Percentiles rank a stretch among this genome's conserved stretches.
Conservation (phyloP, 441 rosid genomes). For the Cnidoscolus chayamansa region DNA sequence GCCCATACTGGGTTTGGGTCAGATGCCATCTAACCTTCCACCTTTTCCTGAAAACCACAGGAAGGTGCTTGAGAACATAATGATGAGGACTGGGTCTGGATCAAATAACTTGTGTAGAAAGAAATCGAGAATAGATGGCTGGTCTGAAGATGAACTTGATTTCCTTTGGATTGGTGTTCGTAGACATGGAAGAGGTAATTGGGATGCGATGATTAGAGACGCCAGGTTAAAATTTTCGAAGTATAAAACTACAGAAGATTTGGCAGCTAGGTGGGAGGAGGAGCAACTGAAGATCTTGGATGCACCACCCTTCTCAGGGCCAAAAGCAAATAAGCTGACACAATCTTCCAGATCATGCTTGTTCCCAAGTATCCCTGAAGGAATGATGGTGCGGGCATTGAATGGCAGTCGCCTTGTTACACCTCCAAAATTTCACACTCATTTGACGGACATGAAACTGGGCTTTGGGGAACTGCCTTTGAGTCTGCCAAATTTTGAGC, state of each 20-base stretch:
- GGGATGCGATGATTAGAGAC: constrained; percentile 92
- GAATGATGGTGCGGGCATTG: constrained; percentile 89
- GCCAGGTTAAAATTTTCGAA: constrained; percentile 80
- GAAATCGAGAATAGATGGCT: constrained; percentile 72
- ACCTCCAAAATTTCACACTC: constrained; percentile 69
- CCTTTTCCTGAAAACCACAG: constrained; percentile 94
- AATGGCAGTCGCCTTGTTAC: constrained; percentile 65
- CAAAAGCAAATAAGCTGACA: constrained; percentile 45
- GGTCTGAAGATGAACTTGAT: constrained; percentile 99
- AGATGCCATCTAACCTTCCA: constrained; percentile 50
- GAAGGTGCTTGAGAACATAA: constrained; percentile 92
- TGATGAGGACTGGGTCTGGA: constrained; percentile 87
- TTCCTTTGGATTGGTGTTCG: constrained; percentile 99
- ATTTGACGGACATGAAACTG: constrained; percentile 95
- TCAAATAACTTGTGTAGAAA: constrained; percentile 53
- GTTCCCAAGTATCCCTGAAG: constrained; percentile 82
- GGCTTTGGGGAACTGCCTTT: constrained; percentile 65
- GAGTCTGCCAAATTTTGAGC: constrained; percentile 54
- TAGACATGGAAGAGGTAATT: constrained; percentile 91
- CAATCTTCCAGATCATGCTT: constrained; percentile 56
- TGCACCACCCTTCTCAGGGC: constrained; percentile 46
- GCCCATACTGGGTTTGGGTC: constrained; percentile 73
- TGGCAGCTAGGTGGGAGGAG: constrained; percentile 94
- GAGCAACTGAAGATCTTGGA: constrained; percentile 87
- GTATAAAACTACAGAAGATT: constrained; percentile 64